phyloP scores from a whole-genome alignment of 495 filamentous ascomycete species.

The Chaetomium cochliodes region DNA sequence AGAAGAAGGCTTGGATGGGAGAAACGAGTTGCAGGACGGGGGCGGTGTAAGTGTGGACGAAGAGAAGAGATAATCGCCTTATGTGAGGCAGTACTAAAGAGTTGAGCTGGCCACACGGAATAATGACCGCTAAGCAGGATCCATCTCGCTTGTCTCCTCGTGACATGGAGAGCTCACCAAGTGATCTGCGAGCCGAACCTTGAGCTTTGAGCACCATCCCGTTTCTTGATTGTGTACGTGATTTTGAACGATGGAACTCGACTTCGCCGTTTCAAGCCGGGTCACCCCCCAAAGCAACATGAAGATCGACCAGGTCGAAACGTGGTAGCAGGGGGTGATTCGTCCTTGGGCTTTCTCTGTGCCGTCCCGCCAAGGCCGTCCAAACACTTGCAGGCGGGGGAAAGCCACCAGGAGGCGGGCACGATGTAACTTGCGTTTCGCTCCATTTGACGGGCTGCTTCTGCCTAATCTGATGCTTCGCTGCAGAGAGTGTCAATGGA shows the following conservation, averaged over 20 bases:
- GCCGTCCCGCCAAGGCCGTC: slow-evolving; percentile 5
- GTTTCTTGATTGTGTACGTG: not conserved
- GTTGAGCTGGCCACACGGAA: not conserved
- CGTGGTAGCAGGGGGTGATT: slow-evolving; percentile 13
- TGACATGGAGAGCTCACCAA: not conserved
- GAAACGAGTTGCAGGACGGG: not conserved
- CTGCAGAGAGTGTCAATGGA: no score
- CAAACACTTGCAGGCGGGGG: not conserved
- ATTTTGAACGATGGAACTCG: not conserved
- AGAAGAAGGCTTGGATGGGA: slow-evolving; percentile 7
- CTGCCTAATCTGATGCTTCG: not conserved
- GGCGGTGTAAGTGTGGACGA: not conserved
- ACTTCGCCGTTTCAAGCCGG: no score
- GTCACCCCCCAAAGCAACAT: no score
- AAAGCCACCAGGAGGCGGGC: not conserved
- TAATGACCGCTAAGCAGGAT: not conserved
- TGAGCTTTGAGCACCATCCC: not conserved
- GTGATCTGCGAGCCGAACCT: not conserved
- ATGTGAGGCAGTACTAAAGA: not conserved
- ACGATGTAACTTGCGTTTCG: slow-evolving; percentile 8
- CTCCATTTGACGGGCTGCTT: not conserved
- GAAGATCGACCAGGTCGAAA: not conserved
- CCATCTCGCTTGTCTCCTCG: not conserved
- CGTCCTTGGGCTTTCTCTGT: not conserved
- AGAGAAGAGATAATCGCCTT: not conserved